Evolutionary conservation across 768 basidiomycete genomes (phyloP).

Genomic region (Sarcomyxa edulis): DNA sequence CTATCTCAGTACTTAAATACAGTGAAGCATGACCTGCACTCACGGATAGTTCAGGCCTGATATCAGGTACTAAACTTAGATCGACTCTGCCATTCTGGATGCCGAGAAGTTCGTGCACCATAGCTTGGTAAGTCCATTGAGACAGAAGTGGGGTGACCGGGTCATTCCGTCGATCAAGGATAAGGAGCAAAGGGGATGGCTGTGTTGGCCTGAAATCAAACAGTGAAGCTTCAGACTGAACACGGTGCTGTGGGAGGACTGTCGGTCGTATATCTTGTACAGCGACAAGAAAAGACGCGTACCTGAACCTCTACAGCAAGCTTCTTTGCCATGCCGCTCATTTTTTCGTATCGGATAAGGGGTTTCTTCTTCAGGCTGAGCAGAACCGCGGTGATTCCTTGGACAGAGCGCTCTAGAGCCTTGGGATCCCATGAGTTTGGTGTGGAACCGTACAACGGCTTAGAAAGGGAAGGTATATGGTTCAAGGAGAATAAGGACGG

Average conservation of each 20-base stretch:
- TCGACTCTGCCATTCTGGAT: conserved; percentile 94
- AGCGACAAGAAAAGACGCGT: conserved; percentile 9
- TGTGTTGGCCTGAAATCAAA: conserved; percentile 93
- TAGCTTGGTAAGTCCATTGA: conserved; percentile 99
- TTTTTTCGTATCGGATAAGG: conserved; percentile 88
- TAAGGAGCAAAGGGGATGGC: conserved; percentile 82
- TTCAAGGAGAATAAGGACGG: conserved; percentile 87
- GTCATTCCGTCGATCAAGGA: conserved; percentile 94
- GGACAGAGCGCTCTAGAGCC: conserved; percentile 74
- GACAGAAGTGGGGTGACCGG: conserved; percentile 94
- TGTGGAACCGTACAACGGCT: conserved; percentile 67
- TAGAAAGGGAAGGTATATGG: conserved; percentile 55
- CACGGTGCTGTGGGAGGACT: conserved; percentile 51
- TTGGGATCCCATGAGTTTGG: conserved; percentile 69
- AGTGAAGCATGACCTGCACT: conserved; percentile 14
- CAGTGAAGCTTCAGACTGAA: conserved; percentile 73
- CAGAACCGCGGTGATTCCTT: conserved; percentile 79
- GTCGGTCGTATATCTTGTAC: conserved; percentile 5
- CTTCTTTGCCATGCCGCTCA: conserved; percentile 89
- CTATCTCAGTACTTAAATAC: conserved; percentile 4
- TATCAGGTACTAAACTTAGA: conserved; percentile 77
- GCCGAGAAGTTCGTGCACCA: conserved; percentile 94
- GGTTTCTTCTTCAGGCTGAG: conserved; percentile 97
- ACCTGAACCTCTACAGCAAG: conserved; percentile 85
- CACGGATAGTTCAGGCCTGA: conserved; percentile 80